Evolutionary conservation across 352 stramenopile genomes (phyloP), one percentile per base, ranked within the genome.

Genomic region (Globisporangium parvum): DNA sequence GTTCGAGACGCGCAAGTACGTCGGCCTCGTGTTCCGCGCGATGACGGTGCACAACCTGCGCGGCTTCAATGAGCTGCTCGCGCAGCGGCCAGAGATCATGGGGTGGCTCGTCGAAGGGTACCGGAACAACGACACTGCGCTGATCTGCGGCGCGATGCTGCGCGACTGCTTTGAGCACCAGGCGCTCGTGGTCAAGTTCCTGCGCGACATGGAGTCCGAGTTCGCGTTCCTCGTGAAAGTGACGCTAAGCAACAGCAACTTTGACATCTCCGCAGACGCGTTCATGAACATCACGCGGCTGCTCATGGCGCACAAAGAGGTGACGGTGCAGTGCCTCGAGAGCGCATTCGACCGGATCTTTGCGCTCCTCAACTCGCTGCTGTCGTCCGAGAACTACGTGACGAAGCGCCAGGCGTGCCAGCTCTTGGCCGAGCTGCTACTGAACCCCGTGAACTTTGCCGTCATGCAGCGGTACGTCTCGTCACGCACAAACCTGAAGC

Each of bases 1-100:
- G 42, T 93, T 93, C 50, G 79, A 93, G 68, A 85, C 79, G 23
- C 83, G 79, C 66, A 93, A 91, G 70, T 89, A 88, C 46, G 73
- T 93, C 23, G 75, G 71, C 40, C 75, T 85, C 41, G 76, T 93
- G 11, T 89, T 93, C 48, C 77, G 79, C 20, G 80, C 79, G 10
- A 77, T 93, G 66, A 88, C 77, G 15, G 71, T 89, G 46, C 83
- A 87, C 63, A 80, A 88, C 42, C 54, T 83, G 44, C 73, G 75
- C 31, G 65, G 69, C 23, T 90, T 91, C 48, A 75, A 80, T 42
- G 73, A 81, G 59, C 68, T 85, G 17, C 60, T 91, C 14, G 74
- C 52, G 8, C 69, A 90, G 47, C 75, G 70, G 14, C 67, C 80
- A 11, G 76, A 85, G 47, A 80, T 93, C 47, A 77, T 93, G 72